These are phyloP conservation scores for Leishmania braziliensis DNA, from an alignment of 208 protist species.

Conservation along the genomic window DNA sequence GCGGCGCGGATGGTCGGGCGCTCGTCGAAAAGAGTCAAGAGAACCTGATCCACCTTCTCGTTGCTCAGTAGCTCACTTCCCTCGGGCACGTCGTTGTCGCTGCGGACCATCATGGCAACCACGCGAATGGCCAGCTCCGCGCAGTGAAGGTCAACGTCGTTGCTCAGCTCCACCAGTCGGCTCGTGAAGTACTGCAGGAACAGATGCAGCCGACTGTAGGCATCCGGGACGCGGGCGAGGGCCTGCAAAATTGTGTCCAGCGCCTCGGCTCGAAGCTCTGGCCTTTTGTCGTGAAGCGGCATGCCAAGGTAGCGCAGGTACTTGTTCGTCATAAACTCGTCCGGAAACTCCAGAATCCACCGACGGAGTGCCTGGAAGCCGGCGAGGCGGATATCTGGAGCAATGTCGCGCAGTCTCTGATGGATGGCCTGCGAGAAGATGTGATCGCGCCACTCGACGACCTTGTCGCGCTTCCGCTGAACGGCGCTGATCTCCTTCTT, in stretches of 20 bases:
- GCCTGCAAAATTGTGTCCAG: conserved; percentile 77
- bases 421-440: conserved; percentile 83
- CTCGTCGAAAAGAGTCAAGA: conserved; percentile 87
- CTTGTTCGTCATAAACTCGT: conserved; percentile 86
- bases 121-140: conserved; percentile 87
- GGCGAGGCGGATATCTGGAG: conserved; percentile 76
- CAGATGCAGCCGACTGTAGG: conserved; percentile 72
- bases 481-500: conserved; percentile 59
- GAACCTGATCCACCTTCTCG: conserved; percentile 80
- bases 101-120: conserved; percentile 71
- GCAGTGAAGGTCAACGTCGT: conserved; percentile 80
- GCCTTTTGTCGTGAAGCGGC: conserved; percentile 85
- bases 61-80: conserved; percentile 70
- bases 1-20: conserved; percentile 82
- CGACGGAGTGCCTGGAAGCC: conserved; percentile 72
- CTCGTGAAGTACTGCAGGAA: conserved; percentile 87
- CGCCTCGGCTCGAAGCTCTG: conserved; percentile 77
- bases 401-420: conserved; percentile 86
- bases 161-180: conserved; percentile 86
- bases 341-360: conserved; percentile 79
- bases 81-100: conserved; percentile 60
- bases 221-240: conserved; percentile 58
- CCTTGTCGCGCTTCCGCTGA: conserved; percentile 49
- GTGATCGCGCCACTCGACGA: conserved; percentile 66
- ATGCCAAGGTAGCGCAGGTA: conserved; percentile 92